phyloP scores from a whole-genome alignment of 345 rosid genomes.

The Chamaenerion angustifolium region DNA sequence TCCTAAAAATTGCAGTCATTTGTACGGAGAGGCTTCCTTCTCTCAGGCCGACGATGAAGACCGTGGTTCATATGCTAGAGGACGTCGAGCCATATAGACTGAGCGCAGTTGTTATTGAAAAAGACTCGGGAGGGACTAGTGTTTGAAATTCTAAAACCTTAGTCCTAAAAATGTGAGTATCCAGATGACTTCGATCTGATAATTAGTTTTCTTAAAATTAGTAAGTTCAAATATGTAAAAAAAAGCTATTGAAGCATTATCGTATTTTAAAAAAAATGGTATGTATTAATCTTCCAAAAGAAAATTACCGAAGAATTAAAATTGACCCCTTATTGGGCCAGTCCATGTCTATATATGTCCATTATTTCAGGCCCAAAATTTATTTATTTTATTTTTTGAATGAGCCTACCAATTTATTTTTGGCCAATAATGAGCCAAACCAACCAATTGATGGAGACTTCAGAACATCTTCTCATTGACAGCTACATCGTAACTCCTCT shows the following conservation, averaged over 20 bases:
- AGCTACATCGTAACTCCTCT: background rate
- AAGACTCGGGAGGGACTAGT: background rate
- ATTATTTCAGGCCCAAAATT: background rate
- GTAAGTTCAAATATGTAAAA: too few species aligned
- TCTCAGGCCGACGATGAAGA: slow-evolving; percentile 67
- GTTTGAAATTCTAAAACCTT: background rate
- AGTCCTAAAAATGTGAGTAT: too few species aligned
- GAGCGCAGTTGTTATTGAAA: slow-evolving; percentile 28
- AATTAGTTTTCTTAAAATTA: too few species aligned
- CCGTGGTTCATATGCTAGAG: slow-evolving; percentile 77
- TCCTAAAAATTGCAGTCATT: slow-evolving; percentile 54
- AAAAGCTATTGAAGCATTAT: too few species aligned
- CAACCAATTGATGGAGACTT: background rate
- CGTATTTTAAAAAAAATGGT: too few species aligned
- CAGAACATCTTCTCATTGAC: background rate
- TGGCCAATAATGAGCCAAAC: background rate
- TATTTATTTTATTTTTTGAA: too few species aligned
- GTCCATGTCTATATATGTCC: too few species aligned
- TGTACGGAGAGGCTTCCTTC: slow-evolving; percentile 52
- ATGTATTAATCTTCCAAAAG: too few species aligned
- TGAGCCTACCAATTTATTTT: too few species aligned
- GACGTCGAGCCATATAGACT: slow-evolving; percentile 61
- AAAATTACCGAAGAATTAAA: too few species aligned
- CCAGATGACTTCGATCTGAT: too few species aligned
- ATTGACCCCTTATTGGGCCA: background rate